Evolutionary conservation across 352 stramenopile species (phyloP), one percentile per base, ranked within the genome.

Genomic region (Phytopythium oedochilum): DNA sequence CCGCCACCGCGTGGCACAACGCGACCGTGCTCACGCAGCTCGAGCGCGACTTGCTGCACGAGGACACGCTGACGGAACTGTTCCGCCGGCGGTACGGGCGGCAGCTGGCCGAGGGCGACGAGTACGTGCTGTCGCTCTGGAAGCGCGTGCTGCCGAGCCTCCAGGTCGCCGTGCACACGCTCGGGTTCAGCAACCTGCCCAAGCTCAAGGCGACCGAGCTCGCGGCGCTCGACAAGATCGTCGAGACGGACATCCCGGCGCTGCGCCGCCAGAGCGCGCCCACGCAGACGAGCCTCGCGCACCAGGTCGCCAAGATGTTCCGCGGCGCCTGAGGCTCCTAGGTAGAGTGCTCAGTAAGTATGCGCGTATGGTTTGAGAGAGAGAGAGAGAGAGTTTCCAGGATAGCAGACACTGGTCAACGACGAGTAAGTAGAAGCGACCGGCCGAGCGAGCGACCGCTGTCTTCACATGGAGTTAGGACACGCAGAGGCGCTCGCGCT

Each of bases 91-190:
- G 93, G 3, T 98, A 99, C 71, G 84, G 93, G 5, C 86, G 86
- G 39, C 89, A 98, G 74, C 73, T 99, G n/a, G 89, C 86, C 17
- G 96, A 99, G 51, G 93, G 90, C 49, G 97, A 99, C 66, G 97
- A 99, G 72, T 99, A 98, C 63, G 92, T 98, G 47, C 71, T 96
- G 23, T 94, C 86, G 17, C 63, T 97, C n/a, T 98, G 94, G 94
- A 90, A 94, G 59, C 85, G 90, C 42, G 91, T 98, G 60, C 66
- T 89, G 17, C 84, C 86, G 14, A 74, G 76, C 18, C 69, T 97
- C 3, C 84, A 94, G 63, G 70, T 96, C 10, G 86, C 88, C 22
- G 66, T 97, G 35, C 73, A 93, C 57, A 96, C 90, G 32, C 66
- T 96, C 5, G 88, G 89, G 17, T 81, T 97, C 38, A 73, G 70